Evolutionary conservation across 2,329 filamentous ascomycete genomes (phyloP), one percentile per base, ranked within the genome.

Genomic region (Phyllosticta paracitricarpa): DNA sequence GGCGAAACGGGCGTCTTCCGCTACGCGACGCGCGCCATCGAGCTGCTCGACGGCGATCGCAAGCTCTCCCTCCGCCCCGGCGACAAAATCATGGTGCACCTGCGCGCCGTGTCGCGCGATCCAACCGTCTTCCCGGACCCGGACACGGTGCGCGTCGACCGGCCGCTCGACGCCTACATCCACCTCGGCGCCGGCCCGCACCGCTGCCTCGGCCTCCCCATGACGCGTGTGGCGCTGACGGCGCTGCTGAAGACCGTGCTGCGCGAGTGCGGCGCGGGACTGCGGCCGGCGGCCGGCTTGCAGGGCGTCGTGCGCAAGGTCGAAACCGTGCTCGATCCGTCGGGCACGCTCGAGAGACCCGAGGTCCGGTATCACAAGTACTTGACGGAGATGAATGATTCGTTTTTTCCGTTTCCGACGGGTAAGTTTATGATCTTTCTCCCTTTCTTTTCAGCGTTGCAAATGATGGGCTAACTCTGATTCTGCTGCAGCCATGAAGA

Each of bases 331-430:
- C n/a, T 55, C 51, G 60, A 35, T 26, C 52, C 56, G 33, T 28
- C 51, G 1, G 22, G 12, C 14, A 61, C 70, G 63, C 28, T 68
- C 19, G 64, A 71, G 58, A 67, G 64, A 33, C 66, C 72, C 52
- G 67, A 68, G 62, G 65, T 75, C 57, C 68, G 69, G 10, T 78
- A 76, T 62, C 73, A 77, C 68, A 71, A 72, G 25, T 80, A 78
- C 63, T 65, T 80, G 71, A 79, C 75, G 40, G 77, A 78, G 71
- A 76, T 77, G 58, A 76, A 76, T 73, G 76, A 79, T 69, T 71
- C 69, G 66, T 77, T 72, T 66, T 78, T 77, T 66, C 76, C 76
- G 51, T 79, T 79, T 62, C 77, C 77, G 57, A 75, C 73, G 59
- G 72, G 77, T 78, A 68, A 77, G 77, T 75, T 68, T 58, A 30